Base-by-base conservation (phyloP, 139 green algal genomes). In the Ettlia oleoabundans region DNA sequence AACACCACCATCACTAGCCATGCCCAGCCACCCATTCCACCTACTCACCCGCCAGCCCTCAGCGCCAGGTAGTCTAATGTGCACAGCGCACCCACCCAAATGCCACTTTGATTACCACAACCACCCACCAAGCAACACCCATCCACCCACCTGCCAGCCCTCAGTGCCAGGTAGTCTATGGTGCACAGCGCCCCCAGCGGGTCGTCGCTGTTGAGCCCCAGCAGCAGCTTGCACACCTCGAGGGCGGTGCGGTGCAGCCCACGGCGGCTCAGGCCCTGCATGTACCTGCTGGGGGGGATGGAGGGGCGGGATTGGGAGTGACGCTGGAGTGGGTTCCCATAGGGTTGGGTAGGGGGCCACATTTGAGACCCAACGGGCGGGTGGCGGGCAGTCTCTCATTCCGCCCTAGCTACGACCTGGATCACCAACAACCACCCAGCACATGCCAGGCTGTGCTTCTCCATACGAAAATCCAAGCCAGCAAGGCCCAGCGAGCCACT, bases 101-200 rank as follows among this genome's bases (percentile, higher is more conserved):
- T n/a, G n/a, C n/a, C n/a, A n/a, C n/a, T n/a, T n/a, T n/a, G n/a
- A n/a, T n/a, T n/a, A n/a, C n/a, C n/a, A n/a, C n/a, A n/a, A n/a
- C n/a, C n/a, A n/a, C n/a, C n/a, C n/a, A n/a, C n/a, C n/a, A n/a
- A n/a, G n/a, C n/a, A n/a, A n/a, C n/a, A n/a, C n/a, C n/a, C n/a
- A n/a, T n/a, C n/a, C n/a, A n/a, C 37, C 1, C 33, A 78, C 72
- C 72, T 40, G 35, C 74, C 74, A 0, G 90, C 90, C n/a, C 94
- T 80, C 63, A 98, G 85, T 3, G 94, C 94, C 62, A 96, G 88
- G 87, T 98, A 99, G 86, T 98, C 95, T 15, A 98, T 89, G 82
- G 89, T 88, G 43, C 87, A 88, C 5, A 96, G 88, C 33, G 77
- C 91, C 5, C 96, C 96, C 68, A 92, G 52, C 0, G 96, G 96